A percentile compares a stretch with the other conserved stretches of the same genome.
Evolutionary conservation across 176 grass and related monocot genomes (phyloP).

Genomic region (Triticum monococcum): DNA sequence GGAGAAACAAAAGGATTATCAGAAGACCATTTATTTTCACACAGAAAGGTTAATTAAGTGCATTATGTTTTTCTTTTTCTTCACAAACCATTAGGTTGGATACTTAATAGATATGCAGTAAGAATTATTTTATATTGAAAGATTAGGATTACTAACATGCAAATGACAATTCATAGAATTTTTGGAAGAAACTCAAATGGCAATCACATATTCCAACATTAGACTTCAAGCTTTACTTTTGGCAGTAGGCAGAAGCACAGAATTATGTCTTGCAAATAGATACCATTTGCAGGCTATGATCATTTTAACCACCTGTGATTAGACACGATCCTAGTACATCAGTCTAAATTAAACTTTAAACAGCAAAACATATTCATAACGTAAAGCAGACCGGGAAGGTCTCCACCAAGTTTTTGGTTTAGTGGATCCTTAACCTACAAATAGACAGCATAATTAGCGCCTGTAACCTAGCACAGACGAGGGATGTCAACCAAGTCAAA

Average conservation of each 20-base stretch:
- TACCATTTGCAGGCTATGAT: slow-evolving; percentile 3
- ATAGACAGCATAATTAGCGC: not conserved
- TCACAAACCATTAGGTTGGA: slow-evolving; percentile 4
- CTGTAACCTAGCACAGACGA: not conserved
- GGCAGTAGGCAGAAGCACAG: slow-evolving; percentile 10
- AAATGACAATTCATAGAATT: not conserved
- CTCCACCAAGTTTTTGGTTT: slow-evolving; percentile 1
- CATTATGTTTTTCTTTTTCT: not conserved
- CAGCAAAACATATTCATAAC: slow-evolving; percentile 11
- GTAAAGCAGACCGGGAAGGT: not conserved
- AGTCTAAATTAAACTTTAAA: slow-evolving; percentile 19
- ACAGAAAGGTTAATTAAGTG: not conserved
- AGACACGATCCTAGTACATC: not conserved
- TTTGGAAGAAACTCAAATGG: not conserved
- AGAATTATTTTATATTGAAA: not conserved
- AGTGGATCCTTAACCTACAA: slow-evolving; percentile 19
- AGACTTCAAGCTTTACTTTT: slow-evolving; percentile 10
- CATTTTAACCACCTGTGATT: slow-evolving; percentile 8
- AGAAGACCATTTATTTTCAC: slow-evolving; percentile 3
- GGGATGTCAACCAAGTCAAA: not conserved
- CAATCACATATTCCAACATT: not conserved
- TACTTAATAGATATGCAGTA: not conserved
- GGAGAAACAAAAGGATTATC: slow-evolving; percentile 31
- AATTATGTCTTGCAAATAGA: not conserved
- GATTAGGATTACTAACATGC: not conserved